Percentiles rank a stretch among this genome's conserved stretches.
phyloP scores from a whole-genome alignment of 1,284 basidiomycete species.

The Mycocalia duriaeana region DNA sequence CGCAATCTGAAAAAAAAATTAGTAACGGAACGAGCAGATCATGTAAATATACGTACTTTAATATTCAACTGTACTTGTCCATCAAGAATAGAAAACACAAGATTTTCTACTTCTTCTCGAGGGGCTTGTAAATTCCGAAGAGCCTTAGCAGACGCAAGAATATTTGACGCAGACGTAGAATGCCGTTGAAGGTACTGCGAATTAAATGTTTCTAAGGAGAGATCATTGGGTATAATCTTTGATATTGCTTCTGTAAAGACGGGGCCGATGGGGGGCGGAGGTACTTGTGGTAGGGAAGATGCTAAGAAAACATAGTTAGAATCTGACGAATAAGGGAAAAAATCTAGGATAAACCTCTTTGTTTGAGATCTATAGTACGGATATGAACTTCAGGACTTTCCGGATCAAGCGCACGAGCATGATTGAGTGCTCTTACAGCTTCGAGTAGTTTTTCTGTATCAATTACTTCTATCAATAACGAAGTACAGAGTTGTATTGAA shows the following conservation, averaged over 20 bases:
- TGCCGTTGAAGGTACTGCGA: constrained; percentile 70
- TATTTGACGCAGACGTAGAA: constrained; percentile 41
- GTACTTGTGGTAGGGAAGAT: constrained; percentile 34
- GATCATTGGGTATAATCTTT: constrained; percentile 50
- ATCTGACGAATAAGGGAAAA: constrained; percentile 1
- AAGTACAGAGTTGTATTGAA: background rate
- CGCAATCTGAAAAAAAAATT: constrained; percentile 35
- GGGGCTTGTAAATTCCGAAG: constrained; percentile 42
- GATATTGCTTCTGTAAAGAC: constrained; percentile 42
- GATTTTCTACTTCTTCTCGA: constrained; percentile 53
- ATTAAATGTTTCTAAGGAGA: constrained; percentile 65
- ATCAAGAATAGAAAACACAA: constrained; percentile 48
- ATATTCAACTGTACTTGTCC: constrained; percentile 43
- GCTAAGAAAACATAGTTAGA: constrained; percentile 24
- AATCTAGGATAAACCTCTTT: constrained; percentile 38
- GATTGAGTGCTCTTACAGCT: constrained; percentile 67
- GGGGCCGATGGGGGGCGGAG: constrained; percentile 39
- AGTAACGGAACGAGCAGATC: background rate
- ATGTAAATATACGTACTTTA: constrained; percentile 36
- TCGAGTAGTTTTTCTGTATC: constrained; percentile 74
- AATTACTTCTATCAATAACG: background rate
- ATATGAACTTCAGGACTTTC: constrained; percentile 68
- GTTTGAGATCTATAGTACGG: constrained; percentile 63
- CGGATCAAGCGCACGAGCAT: constrained; percentile 51
- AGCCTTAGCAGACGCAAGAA: constrained; percentile 61